Evolutionary conservation across 2,329 filamentous ascomycete genomes (phyloP).

Genomic region (Aureobasidium vineae): DNA sequence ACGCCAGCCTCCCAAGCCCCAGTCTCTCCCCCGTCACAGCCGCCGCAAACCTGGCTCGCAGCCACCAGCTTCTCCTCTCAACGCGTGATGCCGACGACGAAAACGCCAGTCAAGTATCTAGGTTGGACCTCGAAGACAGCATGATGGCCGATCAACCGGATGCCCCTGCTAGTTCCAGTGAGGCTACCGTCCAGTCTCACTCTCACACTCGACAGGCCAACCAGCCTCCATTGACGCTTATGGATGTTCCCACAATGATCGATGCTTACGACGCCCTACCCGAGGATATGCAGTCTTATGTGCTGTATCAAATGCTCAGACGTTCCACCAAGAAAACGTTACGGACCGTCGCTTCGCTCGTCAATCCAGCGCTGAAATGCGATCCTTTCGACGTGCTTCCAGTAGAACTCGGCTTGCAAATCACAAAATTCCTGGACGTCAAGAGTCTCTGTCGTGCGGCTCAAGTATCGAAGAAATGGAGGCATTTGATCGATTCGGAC

Average conservation of each 20-base stretch:
- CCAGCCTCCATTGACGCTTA: constrained; percentile 42
- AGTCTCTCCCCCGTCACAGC: constrained; percentile 87
- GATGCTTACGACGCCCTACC: constrained; percentile 91
- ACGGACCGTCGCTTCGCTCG: constrained; percentile 82
- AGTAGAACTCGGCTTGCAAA: constrained; percentile 79
- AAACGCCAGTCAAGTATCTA: constrained; percentile 37
- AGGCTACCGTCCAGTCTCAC: not conserved
- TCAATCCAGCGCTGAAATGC: constrained; percentile 92
- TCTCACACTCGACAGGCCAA: not conserved
- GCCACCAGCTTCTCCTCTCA: constrained; percentile 30
- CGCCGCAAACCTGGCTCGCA: constrained; percentile 59
- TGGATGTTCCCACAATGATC: constrained; percentile 82
- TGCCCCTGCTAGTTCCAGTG: not conserved
- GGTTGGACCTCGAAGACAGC: constrained; percentile 38
- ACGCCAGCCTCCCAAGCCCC: constrained; percentile 91
- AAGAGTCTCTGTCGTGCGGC: constrained; percentile 85
- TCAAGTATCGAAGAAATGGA: constrained; percentile 93
- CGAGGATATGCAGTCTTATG: constrained; percentile 85
- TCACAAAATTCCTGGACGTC: constrained; percentile 81
- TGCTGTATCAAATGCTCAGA: constrained; percentile 94
- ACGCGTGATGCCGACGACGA: constrained; percentile 32
- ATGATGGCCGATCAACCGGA: not conserved
- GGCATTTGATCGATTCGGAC: constrained; percentile 84
- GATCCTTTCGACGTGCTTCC: constrained; percentile 86
- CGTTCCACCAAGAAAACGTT: constrained; percentile 85